Evolutionary conservation across 768 basidiomycete genomes (phyloP).

Genomic region (Hygrophoropsis aurantiaca): DNA sequence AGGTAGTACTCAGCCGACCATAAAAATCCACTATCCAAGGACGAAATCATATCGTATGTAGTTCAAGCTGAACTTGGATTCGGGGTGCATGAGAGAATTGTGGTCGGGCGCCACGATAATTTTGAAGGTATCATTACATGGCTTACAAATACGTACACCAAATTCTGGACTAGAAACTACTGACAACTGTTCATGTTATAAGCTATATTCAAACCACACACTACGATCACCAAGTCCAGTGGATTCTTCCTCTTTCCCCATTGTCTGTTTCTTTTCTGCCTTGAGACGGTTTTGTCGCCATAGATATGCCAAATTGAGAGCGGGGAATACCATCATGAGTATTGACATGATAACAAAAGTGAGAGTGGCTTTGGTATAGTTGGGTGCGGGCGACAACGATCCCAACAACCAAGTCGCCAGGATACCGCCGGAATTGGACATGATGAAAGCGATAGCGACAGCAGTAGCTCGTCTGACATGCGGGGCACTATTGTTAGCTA

Average conservation of each 20-base stretch:
- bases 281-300: constrained; percentile 46
- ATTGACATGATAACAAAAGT: constrained; percentile 36
- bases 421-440: constrained; percentile 61
- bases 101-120: too few relatives aligned
- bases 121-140: too few relatives aligned
- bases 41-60: too few relatives aligned
- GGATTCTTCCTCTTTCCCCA: constrained; percentile 34
- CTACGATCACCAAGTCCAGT: constrained; percentile 47
- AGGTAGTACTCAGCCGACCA: too few relatives aligned
- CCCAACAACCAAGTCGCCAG: constrained; percentile 63
- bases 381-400: constrained; percentile 45
- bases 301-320: constrained; percentile 41
- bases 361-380: constrained; percentile 48
- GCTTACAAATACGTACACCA: too few relatives aligned
- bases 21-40: too few relatives aligned
- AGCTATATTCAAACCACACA: constrained; percentile 54
- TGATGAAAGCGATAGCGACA: constrained; percentile 56
- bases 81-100: too few relatives aligned
- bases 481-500: constrained; percentile 60
- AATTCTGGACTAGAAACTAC: too few relatives aligned
- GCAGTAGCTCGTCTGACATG: constrained; percentile 56
- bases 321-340: constrained; percentile 36
- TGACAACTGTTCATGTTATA: constrained; percentile 23
- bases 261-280: constrained; percentile 31
- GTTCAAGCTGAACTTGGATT: too few relatives aligned